These are phyloP conservation scores for Colletotrichum sp. DNA, from an alignment of 2,329 filamentous ascomycete genomes.

Conservation along the genomic window DNA sequence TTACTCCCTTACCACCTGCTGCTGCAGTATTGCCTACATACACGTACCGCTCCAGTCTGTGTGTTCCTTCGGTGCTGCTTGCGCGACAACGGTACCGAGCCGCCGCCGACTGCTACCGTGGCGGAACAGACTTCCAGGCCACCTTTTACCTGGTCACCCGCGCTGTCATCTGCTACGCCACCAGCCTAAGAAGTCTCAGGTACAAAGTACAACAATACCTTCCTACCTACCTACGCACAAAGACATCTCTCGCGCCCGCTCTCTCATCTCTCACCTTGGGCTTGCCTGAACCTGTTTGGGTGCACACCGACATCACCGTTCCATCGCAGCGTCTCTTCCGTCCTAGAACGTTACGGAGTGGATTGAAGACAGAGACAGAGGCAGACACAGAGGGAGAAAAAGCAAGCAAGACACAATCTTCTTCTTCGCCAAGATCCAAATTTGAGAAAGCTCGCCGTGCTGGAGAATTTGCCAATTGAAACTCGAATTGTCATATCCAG, in stretches of 20 bases:
- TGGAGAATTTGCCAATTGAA: background rate
- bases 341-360: background rate
- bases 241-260: background rate
- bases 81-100: background rate
- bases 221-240: background rate
- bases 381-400: background rate
- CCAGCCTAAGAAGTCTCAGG: background rate
- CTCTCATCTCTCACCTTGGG: background rate
- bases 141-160: background rate
- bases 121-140: background rate
- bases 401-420: background rate
- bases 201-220: background rate
- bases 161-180: background rate
- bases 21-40: background rate
- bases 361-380: background rate
- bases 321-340: background rate
- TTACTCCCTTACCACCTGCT: background rate
- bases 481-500: background rate
- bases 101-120: background rate
- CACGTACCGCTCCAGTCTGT: background rate
- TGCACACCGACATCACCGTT: background rate
- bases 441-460: background rate
- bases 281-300: background rate
- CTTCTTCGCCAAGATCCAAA: background rate
- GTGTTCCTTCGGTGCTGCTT: background rate